Evolutionary conservation across 75 land plant genomes (phyloP), one percentile per base, ranked within the genome.

Genomic region (Selaginella tamariscina): DNA sequence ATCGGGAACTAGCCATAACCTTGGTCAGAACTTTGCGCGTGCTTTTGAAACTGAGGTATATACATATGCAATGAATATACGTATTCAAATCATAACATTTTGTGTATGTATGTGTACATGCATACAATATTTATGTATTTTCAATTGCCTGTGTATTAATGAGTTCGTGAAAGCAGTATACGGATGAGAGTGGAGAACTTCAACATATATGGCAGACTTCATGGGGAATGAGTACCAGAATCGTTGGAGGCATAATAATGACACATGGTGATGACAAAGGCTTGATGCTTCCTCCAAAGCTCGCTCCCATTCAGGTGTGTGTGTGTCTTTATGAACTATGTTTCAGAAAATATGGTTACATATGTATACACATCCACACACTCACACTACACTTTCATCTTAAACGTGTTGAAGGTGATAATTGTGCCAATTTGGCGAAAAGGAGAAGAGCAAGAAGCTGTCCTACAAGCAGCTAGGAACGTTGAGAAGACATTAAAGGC

Each of bases 1-100:
- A 75, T 96, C 98, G 65, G 98, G 98, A 70, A 94, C 98, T 33
- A 94, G 98, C 78, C 98, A 94, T 59, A 87, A 90, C 54, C 91
- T 94, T 56, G 98, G 98, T 28, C 98, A 94, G 65, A 94, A 94
- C 70, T 94, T 94, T 56, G 88, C 98, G 29, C 80, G 81, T 72
- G 98, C 96, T 30, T 93, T 89, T 82, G 90, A 78, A 44, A 89
- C 97, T 59, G 84, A 84, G 89, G 92, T 84, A 18, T 29, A 44
- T 31, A n/a, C 11, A 24, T 65, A 29, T 65, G 26, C 39, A 65
- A 31, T 30, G 24, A n/a, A 65, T 65, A 23, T 13, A 13, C 64
- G 8, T 15, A 60, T 18, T 65, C 24, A 44, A 22, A 15, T 66
- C 8, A 27, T 49, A 39, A 60, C 27, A 64, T 0, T 26, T 68